Conservation (phyloP, 139 green algal species). For the Prasinococcaceae sp. region DNA sequence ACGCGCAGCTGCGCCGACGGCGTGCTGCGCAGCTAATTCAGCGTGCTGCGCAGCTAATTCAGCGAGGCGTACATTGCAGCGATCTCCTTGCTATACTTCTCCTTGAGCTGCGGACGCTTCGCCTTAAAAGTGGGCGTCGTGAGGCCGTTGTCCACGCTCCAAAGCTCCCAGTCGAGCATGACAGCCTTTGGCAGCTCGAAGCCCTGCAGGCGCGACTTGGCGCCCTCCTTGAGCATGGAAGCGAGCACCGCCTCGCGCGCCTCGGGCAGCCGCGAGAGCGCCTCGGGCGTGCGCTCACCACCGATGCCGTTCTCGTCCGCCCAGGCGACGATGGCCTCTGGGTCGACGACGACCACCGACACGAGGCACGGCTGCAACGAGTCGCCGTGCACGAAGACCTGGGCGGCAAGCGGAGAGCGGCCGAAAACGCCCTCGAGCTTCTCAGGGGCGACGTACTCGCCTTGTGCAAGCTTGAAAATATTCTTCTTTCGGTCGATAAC, state of each 20-base stretch:
- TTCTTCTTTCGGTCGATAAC: slow-evolving; percentile 74
- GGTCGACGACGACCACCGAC: slow-evolving; percentile 75
- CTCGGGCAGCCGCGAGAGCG: slow-evolving; percentile 18
- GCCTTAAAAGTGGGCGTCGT: slow-evolving; percentile 85
- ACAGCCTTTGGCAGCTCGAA: slow-evolving; percentile 32
- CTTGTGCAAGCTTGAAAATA: slow-evolving; percentile 85
- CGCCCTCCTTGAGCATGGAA: slow-evolving; percentile 17
- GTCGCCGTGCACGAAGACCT: slow-evolving; percentile 35
- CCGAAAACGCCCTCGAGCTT: slow-evolving; percentile 82
- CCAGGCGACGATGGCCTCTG: slow-evolving; percentile 51
- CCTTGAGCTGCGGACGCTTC: no score
- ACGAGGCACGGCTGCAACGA: slow-evolving; percentile 28
- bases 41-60: no score
- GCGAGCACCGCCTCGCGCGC: slow-evolving; percentile 13
- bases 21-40: no score
- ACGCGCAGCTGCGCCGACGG: no score
- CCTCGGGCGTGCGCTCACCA: slow-evolving; percentile 2
- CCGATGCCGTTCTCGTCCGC: slow-evolving; percentile 22
- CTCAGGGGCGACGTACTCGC: slow-evolving; percentile 95
- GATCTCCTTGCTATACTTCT: no score
- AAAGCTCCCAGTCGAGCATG: slow-evolving; percentile 57
- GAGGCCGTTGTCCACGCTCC: slow-evolving; percentile 77
- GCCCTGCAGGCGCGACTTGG: slow-evolving; percentile 23
- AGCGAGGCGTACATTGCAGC: no score
- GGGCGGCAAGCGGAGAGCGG: slow-evolving; percentile 23